Evolutionary conservation across 306 rosid genomes (phyloP), one percentile per base, ranked within the genome.

Genomic region (Cucumis hystrix): DNA sequence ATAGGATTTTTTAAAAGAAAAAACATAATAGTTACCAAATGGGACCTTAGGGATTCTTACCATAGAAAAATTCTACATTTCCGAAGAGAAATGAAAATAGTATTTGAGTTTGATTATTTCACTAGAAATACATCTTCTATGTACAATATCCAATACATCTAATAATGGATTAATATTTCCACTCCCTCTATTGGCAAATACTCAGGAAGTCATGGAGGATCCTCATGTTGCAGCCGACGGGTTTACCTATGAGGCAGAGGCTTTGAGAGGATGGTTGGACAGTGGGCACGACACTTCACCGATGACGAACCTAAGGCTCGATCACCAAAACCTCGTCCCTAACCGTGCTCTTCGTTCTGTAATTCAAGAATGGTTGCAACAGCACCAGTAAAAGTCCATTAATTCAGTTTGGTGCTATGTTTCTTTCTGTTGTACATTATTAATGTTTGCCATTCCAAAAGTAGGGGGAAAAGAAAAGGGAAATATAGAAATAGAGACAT

Each of bases 151-250:
- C 55, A 11, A 10, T 61, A 6, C 35, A 61, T 28, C 40, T 20
- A 11, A 1, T 3, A 1, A 21, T 43, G 12, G 35, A 21, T 23
- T 41, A 7, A 20, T 13, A 43, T 43, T 21, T 43, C 2, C 18
- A 17, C 4, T 79, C 23, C 17, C 56, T 61, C 30, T 30, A 28
- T 68, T 68, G 85, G 66, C 81, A 52, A 84, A 82, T 63, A 40
- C 75, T 86, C 89, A 93, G 98, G 93, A 91, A 85, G 91, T 91
- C 11, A 93, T 91, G 97, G 81, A 68, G 77, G 92, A 89, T 84
- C 98, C 98, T 3, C 97, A 88, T n/a, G 93, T 93, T 51, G 93
- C 96, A 4, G 96, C 96, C 0, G 98, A 93, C 39, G 98, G 97
- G 37, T 86, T 82, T 61, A 89, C 97, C 51, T 93, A 93, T 8